phyloP scores from a whole-genome alignment of 306 rosid genomes.

The Glycine soja region DNA sequence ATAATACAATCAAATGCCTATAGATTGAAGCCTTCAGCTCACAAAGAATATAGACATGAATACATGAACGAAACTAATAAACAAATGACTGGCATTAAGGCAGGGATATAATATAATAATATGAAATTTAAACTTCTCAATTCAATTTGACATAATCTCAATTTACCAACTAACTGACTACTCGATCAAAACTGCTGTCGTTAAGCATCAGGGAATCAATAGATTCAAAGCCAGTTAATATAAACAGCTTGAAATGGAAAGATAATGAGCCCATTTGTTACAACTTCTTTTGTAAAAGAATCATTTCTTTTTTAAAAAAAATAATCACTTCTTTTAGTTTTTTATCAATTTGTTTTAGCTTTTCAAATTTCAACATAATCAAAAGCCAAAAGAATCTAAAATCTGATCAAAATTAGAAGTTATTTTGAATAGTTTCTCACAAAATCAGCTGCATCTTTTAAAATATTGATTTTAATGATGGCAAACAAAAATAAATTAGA shows the following conservation, averaged over 20 bases:
- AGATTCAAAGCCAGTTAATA: constrained; percentile 35
- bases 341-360: neutral
- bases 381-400: neutral
- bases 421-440: too few species aligned
- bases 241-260: constrained; percentile 39
- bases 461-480: too few species aligned
- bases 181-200: constrained; percentile 9
- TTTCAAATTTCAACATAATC: neutral
- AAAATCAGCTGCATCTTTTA: too few species aligned
- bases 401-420: neutral
- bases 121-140: constrained; percentile 38
- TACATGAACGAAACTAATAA: constrained; percentile 34
- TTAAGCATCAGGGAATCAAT: constrained; percentile 32
- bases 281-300: neutral
- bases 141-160: constrained; percentile 27
- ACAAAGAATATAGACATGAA: constrained; percentile 24
- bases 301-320: neutral
- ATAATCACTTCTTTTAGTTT: neutral
- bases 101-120: constrained; percentile 29
- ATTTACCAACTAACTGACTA: neutral
- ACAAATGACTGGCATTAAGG: constrained; percentile 34
- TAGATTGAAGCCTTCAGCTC: constrained; percentile 15
- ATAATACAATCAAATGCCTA: constrained; percentile 41
- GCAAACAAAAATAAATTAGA: too few species aligned
- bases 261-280: neutral